Evolutionary conservation across 305 asterid genomes (phyloP).

Genomic region (Fraxinus dipetala): DNA sequence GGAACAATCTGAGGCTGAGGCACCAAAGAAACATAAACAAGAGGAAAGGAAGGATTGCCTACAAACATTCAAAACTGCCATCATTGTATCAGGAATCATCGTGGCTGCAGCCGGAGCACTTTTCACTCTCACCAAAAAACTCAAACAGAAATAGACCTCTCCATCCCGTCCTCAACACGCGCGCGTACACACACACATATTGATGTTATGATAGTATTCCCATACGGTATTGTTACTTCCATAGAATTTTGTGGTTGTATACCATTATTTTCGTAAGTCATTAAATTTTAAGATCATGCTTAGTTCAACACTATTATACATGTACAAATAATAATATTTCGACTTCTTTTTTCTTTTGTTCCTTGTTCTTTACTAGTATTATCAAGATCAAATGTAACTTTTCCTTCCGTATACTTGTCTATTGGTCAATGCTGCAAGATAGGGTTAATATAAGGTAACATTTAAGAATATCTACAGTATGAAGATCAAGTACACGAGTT

Average conservation of each 20-base stretch:
- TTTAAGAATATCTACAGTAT: not conserved
- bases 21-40: slow-evolving; percentile 17
- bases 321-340: not conserved
- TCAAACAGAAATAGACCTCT: not conserved
- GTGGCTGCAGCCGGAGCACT: not conserved
- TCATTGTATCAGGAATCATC: not conserved
- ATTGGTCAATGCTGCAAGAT: not conserved
- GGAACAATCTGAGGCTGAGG: not conserved
- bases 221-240: not conserved
- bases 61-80: not conserved
- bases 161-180: not conserved
- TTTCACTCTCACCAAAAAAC: not conserved
- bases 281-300: not conserved
- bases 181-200: not conserved
- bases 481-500: not conserved
- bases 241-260: not conserved
- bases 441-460: not conserved
- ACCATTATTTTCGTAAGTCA: not conserved
- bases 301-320: not conserved
- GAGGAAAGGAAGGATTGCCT: not conserved
- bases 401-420: not conserved
- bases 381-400: not conserved
- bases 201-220: not conserved
- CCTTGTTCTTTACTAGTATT: not conserved
- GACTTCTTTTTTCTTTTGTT: not conserved